phyloP scores from a whole-genome alignment of 1,284 basidiomycete species.

The Microbotryum saponariae region DNA sequence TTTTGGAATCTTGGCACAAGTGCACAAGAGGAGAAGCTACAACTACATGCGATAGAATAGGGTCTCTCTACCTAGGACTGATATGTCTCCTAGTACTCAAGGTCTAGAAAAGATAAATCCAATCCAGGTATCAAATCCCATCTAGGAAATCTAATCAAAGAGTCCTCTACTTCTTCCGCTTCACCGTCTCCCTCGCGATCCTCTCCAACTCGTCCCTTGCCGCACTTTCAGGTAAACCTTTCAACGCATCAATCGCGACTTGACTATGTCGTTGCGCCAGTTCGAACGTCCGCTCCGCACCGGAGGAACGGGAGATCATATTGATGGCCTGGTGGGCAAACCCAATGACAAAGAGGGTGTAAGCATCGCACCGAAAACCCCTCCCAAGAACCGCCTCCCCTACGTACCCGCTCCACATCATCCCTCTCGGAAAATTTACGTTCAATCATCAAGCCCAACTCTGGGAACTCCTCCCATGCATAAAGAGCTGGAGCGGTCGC shows the following conservation, averaged over 20 bases:
- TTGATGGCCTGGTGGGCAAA: constrained; percentile 55
- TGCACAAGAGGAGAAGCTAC: no score
- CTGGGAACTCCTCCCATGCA: constrained; percentile 82
- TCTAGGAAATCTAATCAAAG: background rate
- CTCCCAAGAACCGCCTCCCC: background rate
- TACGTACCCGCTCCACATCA: constrained; percentile 70
- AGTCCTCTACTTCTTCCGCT: constrained; percentile 41
- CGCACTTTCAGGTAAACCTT: constrained; percentile 70
- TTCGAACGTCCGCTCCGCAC: constrained; percentile 67
- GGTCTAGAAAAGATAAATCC: no score
- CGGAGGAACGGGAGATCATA: constrained; percentile 64
- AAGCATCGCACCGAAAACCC: constrained; percentile 1
- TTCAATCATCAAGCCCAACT: constrained; percentile 70
- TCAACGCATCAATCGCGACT: constrained; percentile 64
- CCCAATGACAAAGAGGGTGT: no score
- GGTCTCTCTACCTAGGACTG: no score
- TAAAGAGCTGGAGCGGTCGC: constrained; percentile 91
- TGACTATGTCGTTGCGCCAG: constrained; percentile 71
- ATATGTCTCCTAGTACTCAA: no score
- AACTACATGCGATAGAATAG: no score
- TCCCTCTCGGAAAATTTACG: constrained; percentile 75
- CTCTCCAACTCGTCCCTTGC: constrained; percentile 59
- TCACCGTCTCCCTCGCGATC: constrained; percentile 44
- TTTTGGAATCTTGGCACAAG: no score
- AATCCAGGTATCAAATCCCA: no score